Evolutionary conservation across 805 yeast species (phyloP).

Genomic region (Yamadazyma kitorensis): DNA sequence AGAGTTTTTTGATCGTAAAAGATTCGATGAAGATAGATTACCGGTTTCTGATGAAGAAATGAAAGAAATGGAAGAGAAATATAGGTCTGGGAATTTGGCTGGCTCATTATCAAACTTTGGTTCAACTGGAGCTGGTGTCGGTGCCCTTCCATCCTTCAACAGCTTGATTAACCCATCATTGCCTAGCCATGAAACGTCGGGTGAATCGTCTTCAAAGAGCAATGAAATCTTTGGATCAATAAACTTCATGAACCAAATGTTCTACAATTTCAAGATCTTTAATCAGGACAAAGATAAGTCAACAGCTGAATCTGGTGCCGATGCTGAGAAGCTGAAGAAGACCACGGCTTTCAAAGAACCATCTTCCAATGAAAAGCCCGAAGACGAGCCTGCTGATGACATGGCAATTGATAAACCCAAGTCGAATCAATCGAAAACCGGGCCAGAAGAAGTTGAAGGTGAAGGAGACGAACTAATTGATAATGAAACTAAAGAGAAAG

Average conservation of each 20-base stretch:
- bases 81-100: conserved; percentile 13
- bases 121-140: no score
- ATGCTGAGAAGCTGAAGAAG: not conserved
- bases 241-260: conserved; percentile 34
- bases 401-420: not conserved
- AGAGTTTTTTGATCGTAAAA: conserved; percentile 28
- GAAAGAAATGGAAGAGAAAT: conserved; percentile 29
- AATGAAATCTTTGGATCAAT: conserved; percentile 34
- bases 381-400: conserved; percentile 2
- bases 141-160: no score
- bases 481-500: conserved; percentile 22
- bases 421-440: not conserved
- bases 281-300: conserved; percentile 1
- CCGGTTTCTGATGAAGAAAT: conserved; percentile 31
- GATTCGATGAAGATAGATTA: conserved; percentile 19
- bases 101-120: no score
- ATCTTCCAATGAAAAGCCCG: no score
- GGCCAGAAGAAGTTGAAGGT: not conserved
- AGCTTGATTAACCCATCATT: no score
- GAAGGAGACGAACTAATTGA: conserved; percentile 3
- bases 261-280: conserved; percentile 34
- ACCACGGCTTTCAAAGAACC: not conserved
- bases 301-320: not conserved
- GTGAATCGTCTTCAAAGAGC: not conserved
- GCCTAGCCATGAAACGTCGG: no score